These are phyloP conservation scores for Aureobasidium melanogenum DNA, from an alignment of 2,329 filamentous ascomycete species.

Conservation along the genomic window DNA sequence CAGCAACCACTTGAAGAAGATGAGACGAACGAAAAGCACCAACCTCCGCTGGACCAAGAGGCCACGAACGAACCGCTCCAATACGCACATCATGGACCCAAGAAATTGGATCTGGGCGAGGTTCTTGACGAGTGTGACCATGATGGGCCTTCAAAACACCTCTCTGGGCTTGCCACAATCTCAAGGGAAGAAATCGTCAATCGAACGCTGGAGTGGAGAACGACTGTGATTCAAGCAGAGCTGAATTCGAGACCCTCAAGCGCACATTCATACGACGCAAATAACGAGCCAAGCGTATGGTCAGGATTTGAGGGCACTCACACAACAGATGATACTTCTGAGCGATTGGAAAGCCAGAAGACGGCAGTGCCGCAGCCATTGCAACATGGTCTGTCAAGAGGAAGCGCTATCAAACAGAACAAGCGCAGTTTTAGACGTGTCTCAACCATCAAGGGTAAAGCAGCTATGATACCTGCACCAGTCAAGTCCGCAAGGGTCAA, in stretches of 20 bases:
- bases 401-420: not conserved
- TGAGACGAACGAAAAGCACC: no score
- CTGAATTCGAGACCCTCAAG: constrained; percentile 17
- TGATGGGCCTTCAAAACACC: not conserved
- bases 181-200: constrained; percentile 61
- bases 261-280: constrained; percentile 7
- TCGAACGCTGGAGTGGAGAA: constrained; percentile 93
- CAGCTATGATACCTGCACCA: not conserved
- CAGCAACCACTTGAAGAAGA: not conserved
- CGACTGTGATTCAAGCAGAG: constrained; percentile 74
- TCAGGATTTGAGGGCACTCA: not conserved
- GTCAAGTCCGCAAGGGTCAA: not conserved
- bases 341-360: not conserved
- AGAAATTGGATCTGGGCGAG: not conserved
- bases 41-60: not conserved
- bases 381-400: not conserved
- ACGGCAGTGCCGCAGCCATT: not conserved
- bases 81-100: not conserved
- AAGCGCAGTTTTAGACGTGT: not conserved
- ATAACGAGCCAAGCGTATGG: not conserved
- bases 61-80: not conserved
- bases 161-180: not conserved
- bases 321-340: not conserved
- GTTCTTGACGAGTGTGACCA: not conserved
- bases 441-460: not conserved